A percentile compares a stretch with the other conserved stretches of the same genome.
These are phyloP conservation scores for Sodiomyces alkalinus DNA, from an alignment of 2,329 filamentous ascomycete genomes.

Conservation along the genomic window DNA sequence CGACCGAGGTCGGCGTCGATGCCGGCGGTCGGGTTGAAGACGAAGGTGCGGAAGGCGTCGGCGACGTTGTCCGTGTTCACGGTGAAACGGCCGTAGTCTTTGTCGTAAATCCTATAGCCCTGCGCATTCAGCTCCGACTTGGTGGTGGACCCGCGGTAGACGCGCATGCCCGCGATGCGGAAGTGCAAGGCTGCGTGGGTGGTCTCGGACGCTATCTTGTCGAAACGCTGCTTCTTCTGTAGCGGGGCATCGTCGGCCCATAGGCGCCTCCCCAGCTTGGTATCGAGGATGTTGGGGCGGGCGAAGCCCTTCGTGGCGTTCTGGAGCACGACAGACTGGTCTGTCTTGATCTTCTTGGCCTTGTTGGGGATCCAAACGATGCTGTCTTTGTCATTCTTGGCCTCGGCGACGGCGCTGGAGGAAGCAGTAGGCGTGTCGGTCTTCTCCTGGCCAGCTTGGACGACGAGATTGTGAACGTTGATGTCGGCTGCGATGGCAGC, in stretches of 20 bases:
- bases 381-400: constrained; percentile 10
- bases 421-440: no score
- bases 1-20: constrained; percentile 43
- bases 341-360: constrained; percentile 52
- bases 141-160: constrained; percentile 41
- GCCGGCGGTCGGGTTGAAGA: constrained; percentile 43
- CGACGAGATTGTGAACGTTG: constrained; percentile 19
- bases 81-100: constrained; percentile 40
- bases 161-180: constrained; percentile 49
- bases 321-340: constrained; percentile 68
- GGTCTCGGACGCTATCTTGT: constrained; percentile 41
- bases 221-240: constrained; percentile 44
- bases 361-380: constrained; percentile 31
- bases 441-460: constrained; percentile 17
- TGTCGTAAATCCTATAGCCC: constrained; percentile 45
- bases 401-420: constrained; percentile 12
- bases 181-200: constrained; percentile 47
- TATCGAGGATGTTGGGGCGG: constrained; percentile 78
- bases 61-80: constrained; percentile 39
- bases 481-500: constrained; percentile 27
- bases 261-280: constrained; percentile 75
- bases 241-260: constrained; percentile 62
- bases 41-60: constrained; percentile 37
- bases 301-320: constrained; percentile 72
- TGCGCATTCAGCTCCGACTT: constrained; percentile 34